Conservation (phyloP, 2,329 filamentous ascomycete genomes). For the Stylonectria norvegica region DNA sequence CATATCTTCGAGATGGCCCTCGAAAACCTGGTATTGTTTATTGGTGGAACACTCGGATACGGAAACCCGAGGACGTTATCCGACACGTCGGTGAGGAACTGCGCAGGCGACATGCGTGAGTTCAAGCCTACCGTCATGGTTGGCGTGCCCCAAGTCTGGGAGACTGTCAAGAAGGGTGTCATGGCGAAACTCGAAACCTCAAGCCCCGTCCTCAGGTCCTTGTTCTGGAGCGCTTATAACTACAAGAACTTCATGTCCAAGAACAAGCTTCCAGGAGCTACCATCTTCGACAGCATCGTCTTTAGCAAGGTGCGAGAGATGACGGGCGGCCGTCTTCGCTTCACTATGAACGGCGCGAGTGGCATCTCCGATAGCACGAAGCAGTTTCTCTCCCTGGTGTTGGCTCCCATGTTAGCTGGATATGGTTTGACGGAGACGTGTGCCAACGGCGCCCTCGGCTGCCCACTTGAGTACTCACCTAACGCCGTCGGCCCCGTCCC, state of each 20-base stretch:
- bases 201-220: constrained; percentile 64
- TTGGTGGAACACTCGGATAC: constrained; percentile 90
- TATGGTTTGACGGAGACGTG: constrained; percentile 95
- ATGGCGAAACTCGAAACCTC: constrained; percentile 71
- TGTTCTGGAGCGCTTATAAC: constrained; percentile 70
- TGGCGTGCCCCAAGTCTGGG: constrained; percentile 95
- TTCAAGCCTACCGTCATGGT: constrained; percentile 86
- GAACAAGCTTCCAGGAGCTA: constrained; percentile 61
- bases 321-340: constrained; percentile 82
- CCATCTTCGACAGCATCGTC: constrained; percentile 73
- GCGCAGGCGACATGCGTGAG: constrained; percentile 88
- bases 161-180: constrained; percentile 95
- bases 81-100: constrained; percentile 82
- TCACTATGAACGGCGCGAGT: constrained; percentile 92
- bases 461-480: constrained; percentile 80
- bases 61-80: constrained; percentile 87
- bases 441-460: constrained; percentile 77
- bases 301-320: constrained; percentile 90
- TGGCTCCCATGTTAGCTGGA: constrained; percentile 90
- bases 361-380: constrained; percentile 85
- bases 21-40: constrained; percentile 84
- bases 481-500: constrained; percentile 74
- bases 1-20: constrained; percentile 97
- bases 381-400: constrained; percentile 84
- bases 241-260: constrained; percentile 58